Evolutionary conservation across 768 basidiomycete genomes (phyloP), one percentile per base, ranked within the genome.

Genomic region (Goffeauzyma gilvescens): DNA sequence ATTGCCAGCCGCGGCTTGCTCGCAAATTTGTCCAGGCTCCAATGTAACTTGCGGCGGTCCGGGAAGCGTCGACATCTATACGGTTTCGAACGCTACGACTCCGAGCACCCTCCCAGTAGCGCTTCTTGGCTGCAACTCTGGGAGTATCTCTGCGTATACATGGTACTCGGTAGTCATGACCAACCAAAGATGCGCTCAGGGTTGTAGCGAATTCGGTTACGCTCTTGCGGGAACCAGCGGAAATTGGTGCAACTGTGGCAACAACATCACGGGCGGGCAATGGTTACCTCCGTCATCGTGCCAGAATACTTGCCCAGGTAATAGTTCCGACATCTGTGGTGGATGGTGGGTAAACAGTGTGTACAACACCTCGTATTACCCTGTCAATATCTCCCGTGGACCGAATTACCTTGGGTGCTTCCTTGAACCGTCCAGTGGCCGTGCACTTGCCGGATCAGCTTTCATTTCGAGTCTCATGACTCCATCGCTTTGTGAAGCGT

Each of bases 381-480:
- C 8, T 6, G 18, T n/a, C 4, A 21, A 21, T n/a, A 10, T 20
- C 6, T n/a, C 14, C 14, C 20, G 6, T n/a, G n/a, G n/a, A 33
- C 18, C 20, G 34, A 21, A 35, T 10, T 52, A 50, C 39, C 24
- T 44, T 17, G 42, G 44, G 3, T 52, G 55, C 39, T 55, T 42
- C 48, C 38, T 40, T 17, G 49, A 49, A 27, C 44, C 39, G 24
- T 32, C 39, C 22, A 32, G 25, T 9, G 48, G 40, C 38, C 27
- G 37, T 25, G 49, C 48, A 31, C 34, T 55, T n/a, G 47, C 42
- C 37, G 31, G 18, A 12, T 52, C 48, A 43, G 40, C 36, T 3
- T 55, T 46, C 41, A 39, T 32, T 40, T 59, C 54, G 31, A 58
- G 48, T 36, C 48, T 52, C 17, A 53, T 53, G 45, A 49, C 51